Conservation (phyloP, 495 filamentous ascomycete genomes). For the Cercophora sp. region DNA sequence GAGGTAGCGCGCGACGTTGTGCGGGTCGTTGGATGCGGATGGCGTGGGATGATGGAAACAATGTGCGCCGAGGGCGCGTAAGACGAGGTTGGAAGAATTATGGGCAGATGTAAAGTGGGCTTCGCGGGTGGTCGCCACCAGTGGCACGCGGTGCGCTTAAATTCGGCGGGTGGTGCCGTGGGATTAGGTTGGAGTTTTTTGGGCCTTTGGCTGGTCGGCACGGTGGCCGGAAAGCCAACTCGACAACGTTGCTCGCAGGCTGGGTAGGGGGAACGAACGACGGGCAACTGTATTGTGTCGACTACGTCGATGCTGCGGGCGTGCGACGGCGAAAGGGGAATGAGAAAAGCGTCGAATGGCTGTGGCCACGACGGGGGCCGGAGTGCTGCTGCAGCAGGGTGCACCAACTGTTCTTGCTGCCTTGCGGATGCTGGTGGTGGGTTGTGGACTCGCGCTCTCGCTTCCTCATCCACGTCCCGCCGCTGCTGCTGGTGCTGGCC, state of each 20-base stretch:
- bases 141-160: conserved; percentile 27
- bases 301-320: neutral
- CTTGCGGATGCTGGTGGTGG: conserved; percentile 1
- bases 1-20: neutral
- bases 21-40: neutral
- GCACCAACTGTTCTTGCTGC: conserved; percentile 3
- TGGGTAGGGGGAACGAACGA: too few relatives aligned
- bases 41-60: neutral
- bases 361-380: conserved; percentile 12
- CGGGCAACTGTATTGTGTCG: too few relatives aligned
- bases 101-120: conserved; percentile 8
- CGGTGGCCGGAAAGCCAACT: conserved; percentile 8
- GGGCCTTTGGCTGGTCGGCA: neutral
- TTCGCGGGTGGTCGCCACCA: conserved; percentile 22
- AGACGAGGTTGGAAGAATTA: conserved; percentile 5
- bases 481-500: conserved; percentile 11
- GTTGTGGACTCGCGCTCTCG: conserved; percentile 15
- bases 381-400: neutral
- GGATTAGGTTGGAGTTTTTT: neutral
- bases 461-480: conserved; percentile 14
- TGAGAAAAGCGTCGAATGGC: conserved; percentile 14
- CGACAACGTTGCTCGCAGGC: conserved; percentile 10
- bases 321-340: conserved; percentile 1
- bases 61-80: neutral
- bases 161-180: conserved; percentile 17